Conservation (phyloP, 495 filamentous ascomycete species). For the Cercophora newfieldiana region DNA sequence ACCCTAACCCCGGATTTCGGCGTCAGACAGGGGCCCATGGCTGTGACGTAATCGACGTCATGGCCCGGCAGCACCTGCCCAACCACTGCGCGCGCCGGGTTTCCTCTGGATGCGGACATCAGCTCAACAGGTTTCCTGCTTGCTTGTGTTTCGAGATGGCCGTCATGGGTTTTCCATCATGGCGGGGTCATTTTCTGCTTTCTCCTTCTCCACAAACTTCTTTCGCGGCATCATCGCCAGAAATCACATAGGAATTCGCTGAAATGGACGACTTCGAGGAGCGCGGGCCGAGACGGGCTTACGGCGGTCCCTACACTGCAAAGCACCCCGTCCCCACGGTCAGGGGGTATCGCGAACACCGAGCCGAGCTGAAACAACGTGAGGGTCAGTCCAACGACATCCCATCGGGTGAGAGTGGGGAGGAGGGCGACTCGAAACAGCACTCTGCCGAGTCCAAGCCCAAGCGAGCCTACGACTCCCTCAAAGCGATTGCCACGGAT, state of each 20-base stretch:
- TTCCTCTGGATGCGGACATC: background rate
- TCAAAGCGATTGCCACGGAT: constrained; percentile 45
- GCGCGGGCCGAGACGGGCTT: constrained; percentile 44
- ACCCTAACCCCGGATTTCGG: background rate
- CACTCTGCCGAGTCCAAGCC: constrained; percentile 36
- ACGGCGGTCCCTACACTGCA: constrained; percentile 54
- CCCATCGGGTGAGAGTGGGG: constrained; percentile 23
- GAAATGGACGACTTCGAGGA: constrained; percentile 47
- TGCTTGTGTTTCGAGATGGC: background rate
- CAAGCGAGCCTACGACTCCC: constrained; percentile 40
- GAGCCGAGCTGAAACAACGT: constrained; percentile 46
- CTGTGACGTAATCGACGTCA: background rate
- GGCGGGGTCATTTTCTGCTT: background rate
- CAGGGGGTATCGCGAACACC: constrained; percentile 60
- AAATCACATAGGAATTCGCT: background rate
- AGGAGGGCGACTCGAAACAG: constrained; percentile 9
- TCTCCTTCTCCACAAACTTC: background rate
- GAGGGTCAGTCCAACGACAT: constrained; percentile 44
- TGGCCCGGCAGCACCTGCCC: background rate
- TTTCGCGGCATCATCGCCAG: background rate
- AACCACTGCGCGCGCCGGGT: background rate
- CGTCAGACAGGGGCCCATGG: background rate
- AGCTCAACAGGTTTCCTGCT: background rate
- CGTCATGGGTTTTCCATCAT: background rate
- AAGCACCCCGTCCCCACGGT: constrained; percentile 64